Evolutionary conservation across 2,329 filamentous ascomycete genomes (phyloP).

Genomic region (Curvularia hawaiiensis): DNA sequence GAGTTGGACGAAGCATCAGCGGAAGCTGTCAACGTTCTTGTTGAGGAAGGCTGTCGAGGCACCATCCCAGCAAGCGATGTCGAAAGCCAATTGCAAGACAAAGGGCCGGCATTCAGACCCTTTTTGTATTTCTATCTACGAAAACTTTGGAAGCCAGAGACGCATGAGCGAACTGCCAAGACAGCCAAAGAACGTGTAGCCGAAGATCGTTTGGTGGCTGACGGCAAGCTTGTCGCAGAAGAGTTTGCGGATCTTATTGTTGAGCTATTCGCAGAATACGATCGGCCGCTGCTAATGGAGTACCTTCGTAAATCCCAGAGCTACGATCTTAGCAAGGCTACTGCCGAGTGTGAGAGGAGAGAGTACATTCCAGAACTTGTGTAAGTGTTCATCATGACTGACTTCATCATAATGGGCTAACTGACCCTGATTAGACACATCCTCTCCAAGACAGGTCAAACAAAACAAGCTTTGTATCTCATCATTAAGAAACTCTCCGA

Average conservation of each 20-base stretch:
- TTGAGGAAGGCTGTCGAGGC: conserved; percentile 88
- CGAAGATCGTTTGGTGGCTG: conserved; percentile 54
- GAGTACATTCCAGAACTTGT: conserved; percentile 93
- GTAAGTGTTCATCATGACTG: conserved; percentile 30
- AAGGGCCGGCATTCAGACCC: conserved; percentile 57
- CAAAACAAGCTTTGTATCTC: conserved; percentile 86
- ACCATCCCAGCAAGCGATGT: conserved; percentile 80
- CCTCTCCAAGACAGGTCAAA: conserved; percentile 92
- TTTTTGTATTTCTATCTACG: conserved; percentile 94
- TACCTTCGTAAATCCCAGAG: conserved; percentile 84
- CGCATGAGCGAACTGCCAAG: conserved; percentile 52
- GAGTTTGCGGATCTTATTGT: conserved; percentile 87
- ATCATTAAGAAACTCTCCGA: conserved; percentile 94
- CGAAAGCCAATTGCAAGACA: conserved; percentile 72
- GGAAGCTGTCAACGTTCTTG: conserved; percentile 84
- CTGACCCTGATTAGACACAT: conserved; percentile 63
- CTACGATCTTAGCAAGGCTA: conserved; percentile 83
- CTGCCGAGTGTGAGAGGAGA: conserved; percentile 77
- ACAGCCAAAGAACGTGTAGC: conserved; percentile 48
- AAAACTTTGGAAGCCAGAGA: conserved; percentile 80
- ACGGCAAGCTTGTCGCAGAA: conserved; percentile 75
- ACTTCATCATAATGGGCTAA: background rate
- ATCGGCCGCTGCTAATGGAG: conserved; percentile 79
- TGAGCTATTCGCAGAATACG: conserved; percentile 82
- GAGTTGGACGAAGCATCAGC: conserved; percentile 81